These are phyloP conservation scores for Saturnispora sekii DNA, from an alignment of 805 yeast genomes.

Conservation along the genomic window DNA sequence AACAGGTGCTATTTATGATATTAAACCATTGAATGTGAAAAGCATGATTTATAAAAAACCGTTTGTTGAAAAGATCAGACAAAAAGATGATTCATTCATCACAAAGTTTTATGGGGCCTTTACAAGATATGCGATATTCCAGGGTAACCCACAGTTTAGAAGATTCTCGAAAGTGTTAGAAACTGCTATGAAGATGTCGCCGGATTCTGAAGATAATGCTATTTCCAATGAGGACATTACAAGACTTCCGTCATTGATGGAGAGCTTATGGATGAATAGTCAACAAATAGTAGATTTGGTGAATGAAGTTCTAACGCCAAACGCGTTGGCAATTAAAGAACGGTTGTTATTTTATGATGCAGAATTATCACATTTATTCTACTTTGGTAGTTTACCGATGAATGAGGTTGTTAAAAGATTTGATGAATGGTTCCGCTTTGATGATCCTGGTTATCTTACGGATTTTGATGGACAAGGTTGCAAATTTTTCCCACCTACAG, in stretches of 20 bases:
- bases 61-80: not conserved
- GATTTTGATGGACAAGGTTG: constrained; percentile 4
- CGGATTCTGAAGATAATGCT: not conserved
- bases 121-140: not conserved
- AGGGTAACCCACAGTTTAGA: not conserved
- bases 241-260: not conserved
- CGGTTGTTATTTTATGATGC: constrained; percentile 13
- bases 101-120: constrained; percentile 2
- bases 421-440: constrained; percentile 1
- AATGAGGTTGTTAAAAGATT: constrained; percentile 9
- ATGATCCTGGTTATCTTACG: too few species aligned
- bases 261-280: not conserved
- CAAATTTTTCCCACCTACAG: constrained; percentile 12
- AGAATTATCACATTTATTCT: constrained; percentile 13
- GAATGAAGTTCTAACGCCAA: constrained; percentile 4
- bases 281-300: constrained; percentile 1
- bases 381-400: constrained; percentile 12
- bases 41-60: not conserved
- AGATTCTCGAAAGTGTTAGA: not conserved
- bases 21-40: not conserved
- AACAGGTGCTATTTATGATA: not conserved
- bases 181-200: not conserved
- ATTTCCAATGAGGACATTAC: not conserved
- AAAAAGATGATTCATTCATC: not conserved
- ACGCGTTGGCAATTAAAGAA: constrained; percentile 16